These are phyloP conservation scores for Xylaria sp. DNA, from an alignment of 2,329 filamentous ascomycete species.

Conservation along the genomic window DNA sequence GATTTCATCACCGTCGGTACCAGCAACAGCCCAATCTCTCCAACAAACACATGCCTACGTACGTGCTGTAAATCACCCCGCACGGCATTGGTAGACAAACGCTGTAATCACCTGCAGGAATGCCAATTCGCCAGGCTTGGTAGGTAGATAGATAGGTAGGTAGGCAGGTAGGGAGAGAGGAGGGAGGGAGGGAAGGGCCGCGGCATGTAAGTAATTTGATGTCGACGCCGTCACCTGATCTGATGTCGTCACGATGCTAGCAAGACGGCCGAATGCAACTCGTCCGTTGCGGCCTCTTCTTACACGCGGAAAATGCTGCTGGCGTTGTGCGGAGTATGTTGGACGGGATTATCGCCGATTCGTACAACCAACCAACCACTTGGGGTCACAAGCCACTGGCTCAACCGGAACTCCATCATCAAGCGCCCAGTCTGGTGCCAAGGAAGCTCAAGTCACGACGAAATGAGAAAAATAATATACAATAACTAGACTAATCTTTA, in stretches of 20 bases:
- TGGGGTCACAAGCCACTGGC: neutral
- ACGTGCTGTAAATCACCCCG: neutral
- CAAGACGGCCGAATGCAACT: neutral
- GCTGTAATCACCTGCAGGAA: neutral
- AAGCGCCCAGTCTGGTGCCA: slow-evolving; percentile 1
- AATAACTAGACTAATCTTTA: too few species aligned
- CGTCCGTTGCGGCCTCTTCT: neutral
- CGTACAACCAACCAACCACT: neutral
- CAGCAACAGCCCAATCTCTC: neutral
- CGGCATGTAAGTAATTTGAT: slow-evolving; percentile 11
- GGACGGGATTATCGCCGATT: neutral
- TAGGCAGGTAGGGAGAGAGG: neutral
- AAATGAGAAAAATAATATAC: neutral
- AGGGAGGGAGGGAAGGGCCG: neutral
- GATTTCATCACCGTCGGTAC: neutral
- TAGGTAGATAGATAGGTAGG: too few species aligned
- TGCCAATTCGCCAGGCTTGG: slow-evolving; percentile 9
- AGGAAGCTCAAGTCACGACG: neutral
- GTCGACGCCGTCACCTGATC: slow-evolving; percentile 22
- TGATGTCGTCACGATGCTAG: neutral
- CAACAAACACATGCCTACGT: neutral
- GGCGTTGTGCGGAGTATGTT: slow-evolving; percentile 1
- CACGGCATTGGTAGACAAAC: neutral
- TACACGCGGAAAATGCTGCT: neutral
- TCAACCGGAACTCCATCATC: neutral